Base-by-base conservation (phyloP, 106 monocot species). In the Alisma plantagoaquatica region DNA sequence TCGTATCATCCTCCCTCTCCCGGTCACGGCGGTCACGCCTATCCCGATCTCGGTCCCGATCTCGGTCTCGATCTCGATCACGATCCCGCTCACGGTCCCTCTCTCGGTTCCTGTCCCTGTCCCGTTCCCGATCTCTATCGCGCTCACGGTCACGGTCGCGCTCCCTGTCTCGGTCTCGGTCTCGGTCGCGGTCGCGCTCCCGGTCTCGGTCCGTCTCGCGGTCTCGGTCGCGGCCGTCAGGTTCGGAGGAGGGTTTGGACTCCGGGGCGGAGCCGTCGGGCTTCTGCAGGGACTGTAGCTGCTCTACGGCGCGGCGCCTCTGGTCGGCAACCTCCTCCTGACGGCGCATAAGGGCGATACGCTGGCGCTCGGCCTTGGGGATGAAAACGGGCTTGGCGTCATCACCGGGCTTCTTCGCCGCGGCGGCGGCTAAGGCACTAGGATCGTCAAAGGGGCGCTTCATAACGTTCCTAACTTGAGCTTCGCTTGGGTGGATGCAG, bases 291-390 rank as follows among this genome's bases (percentile, higher is more conserved):
- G 33, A 43, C 8, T 55, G 57, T 20, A 79, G 67, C 27, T 61
- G 61, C 21, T 79, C 72, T 46, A 76, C 54, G 33, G 80, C 65
- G 45, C 48, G 57, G 67, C 83, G 83, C 45, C 76, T 88, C 61
- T 76, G 75, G 41, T 63, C 74, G 35, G 57, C 54, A 29, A 68
- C 85, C 27, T 56, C 71, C 15, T 79, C 76, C 68, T 82, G 57
- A 29, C 98, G 85, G 56, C 98, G 96, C 71, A 77, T 65, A 46
- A 96, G 81, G 18, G 96, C 96, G 44, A 89, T 62, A 30, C 66
- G 64, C 73, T 85, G 68, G 24, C 98, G 81, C 69, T 98, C 98
- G 6, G 82, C 81, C 57, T 76, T 75, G 74, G 85, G 58, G 65
- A 98, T 51, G 74, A 98, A 98, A 26, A 79, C 71, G 31, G 85